Evolutionary conservation across 2,329 filamentous ascomycete species (phyloP), one percentile per base, ranked within the genome.

Genomic region (Monosporascus sp.): DNA sequence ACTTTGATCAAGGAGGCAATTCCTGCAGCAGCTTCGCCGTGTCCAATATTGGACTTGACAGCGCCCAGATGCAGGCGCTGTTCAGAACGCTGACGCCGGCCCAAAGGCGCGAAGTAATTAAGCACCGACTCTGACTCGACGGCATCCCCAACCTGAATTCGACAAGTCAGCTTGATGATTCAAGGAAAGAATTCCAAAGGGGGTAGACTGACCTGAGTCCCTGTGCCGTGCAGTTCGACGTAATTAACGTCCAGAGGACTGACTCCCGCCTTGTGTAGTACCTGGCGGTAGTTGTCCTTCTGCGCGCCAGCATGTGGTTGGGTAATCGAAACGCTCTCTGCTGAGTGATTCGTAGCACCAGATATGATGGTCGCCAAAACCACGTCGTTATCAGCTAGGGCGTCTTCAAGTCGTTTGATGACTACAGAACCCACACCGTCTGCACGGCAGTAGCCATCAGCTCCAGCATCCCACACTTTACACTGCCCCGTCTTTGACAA

Each of bases 181-280:
- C 24, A 24, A 5, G 24, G 24, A 24, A 24, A 24, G 24, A 24
- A 24, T 24, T 24, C 24, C 24, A 24, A 24, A 24, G 24, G 5
- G 24, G 24, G 24, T 24, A 24, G 24, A 24, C 3, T 24, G 5
- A 24, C 24, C 24, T 24, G 24, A 24, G 85, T 89, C 42, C 85
- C 85, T 4, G 85, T 88, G 6, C 85, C 85, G 63, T 89, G 85
- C 74, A 87, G 81, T 63, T 88, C 85, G 7, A 87, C 79, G 60
- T 83, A 87, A 61, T 74, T 77, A 52, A 89, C 75, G 49, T 85
- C 63, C 56, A 59, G 62, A 8, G 48, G 68, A 60, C 85, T 78
- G 31, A 88, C 70, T 47, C 79, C 78, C 44, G 84, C 79, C 36
- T 81, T 74, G 31, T 76, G 77, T 31, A 83, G 73, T 36, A 84